Evolutionary conservation across 139 green algal genomes (phyloP), one percentile per base, ranked within the genome.

Genomic region (Nannochloris sp.): DNA sequence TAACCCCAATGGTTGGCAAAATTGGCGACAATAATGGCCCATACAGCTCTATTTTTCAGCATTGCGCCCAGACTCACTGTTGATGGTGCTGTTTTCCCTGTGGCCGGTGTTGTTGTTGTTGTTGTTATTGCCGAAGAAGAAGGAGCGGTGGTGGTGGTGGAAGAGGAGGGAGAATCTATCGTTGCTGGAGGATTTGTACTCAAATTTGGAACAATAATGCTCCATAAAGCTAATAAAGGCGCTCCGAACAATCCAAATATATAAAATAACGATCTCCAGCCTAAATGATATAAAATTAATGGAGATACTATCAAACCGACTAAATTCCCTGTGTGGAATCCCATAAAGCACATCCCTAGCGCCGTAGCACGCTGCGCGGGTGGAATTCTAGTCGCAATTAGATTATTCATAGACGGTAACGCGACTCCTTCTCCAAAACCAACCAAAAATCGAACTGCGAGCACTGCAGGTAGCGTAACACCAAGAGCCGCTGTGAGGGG

Each of bases 361-460:
- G 84, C 89, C 1, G 77, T 72, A 3, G 83, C 69, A 36, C 86
- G 80, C 14, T 48, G 34, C 1, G 73, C 58, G 4, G 72, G 56
- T 8, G 80, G 73, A 6, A 95, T 70, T 61, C 81, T 61, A 7
- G 51, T 72, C n/a, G 90, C 83, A 10, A 97, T 64, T 31, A 97
- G 76, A 72, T 90, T 92, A 87, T 89, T 97, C 89, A 97, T 97
- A 45, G 79, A 79, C 0, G 92, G 92, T 72, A 98, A 72, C 13
- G 86, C 92, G 33, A 96, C 91, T 10, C 92, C 92, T 67, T 98
- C 92, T 13, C 90, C 90, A 30, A 97, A 64, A 2, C 92, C 92
- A 39, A 95, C 87, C 15, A 81, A 61, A 23, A 70, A 82, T 6
- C 89, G 72, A 0, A 81, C 74, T 6, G 75, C 14, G 30, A 94